These are phyloP conservation scores for Claviceps africana DNA, from an alignment of 2,329 filamentous ascomycete genomes.

Conservation along the genomic window DNA sequence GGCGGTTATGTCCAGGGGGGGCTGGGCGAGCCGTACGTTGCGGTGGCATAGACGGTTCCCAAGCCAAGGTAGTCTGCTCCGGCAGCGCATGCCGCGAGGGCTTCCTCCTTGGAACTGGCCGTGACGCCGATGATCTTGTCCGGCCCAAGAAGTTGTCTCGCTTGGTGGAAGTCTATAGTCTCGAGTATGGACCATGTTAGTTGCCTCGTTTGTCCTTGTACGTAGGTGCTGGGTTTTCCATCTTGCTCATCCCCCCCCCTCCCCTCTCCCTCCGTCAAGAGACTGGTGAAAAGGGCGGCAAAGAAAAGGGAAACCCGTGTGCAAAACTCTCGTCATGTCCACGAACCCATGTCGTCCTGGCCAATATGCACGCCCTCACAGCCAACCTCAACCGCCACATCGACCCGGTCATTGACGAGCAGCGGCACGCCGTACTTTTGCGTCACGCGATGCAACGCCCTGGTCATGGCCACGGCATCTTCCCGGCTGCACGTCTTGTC, in stretches of 20 bases:
- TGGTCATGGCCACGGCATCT: conserved; percentile 54
- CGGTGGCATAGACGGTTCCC: conserved; percentile 76
- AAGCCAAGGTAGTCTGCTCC: conserved; percentile 89
- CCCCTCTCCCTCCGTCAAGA: not conserved
- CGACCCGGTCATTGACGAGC: conserved; percentile 84
- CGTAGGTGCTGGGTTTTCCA: not conserved
- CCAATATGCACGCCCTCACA: conserved; percentile 91
- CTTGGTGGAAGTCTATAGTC: conserved; percentile 20
- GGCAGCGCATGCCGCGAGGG: conserved; percentile 51
- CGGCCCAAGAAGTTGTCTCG: conserved; percentile 58
- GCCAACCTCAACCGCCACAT: conserved; percentile 71
- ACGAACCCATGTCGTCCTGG: conserved; percentile 76
- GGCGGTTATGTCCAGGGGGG: not conserved
- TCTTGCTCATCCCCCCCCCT: not conserved
- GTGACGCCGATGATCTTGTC: conserved; percentile 80
- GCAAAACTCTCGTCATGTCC: not conserved
- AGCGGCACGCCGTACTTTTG: conserved; percentile 57
- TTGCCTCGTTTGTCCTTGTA: not conserved
- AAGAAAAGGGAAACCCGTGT: not conserved
- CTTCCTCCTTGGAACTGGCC: conserved; percentile 61
- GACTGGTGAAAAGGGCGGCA: not conserved
- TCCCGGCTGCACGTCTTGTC: conserved; percentile 73
- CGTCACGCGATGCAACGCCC: conserved; percentile 58
- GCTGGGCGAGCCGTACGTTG: conserved; percentile 42
- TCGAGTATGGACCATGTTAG: not conserved